Evolutionary conservation across 192 early-diverging fungal species (phyloP).

Genomic region (Coemansia sp.): DNA sequence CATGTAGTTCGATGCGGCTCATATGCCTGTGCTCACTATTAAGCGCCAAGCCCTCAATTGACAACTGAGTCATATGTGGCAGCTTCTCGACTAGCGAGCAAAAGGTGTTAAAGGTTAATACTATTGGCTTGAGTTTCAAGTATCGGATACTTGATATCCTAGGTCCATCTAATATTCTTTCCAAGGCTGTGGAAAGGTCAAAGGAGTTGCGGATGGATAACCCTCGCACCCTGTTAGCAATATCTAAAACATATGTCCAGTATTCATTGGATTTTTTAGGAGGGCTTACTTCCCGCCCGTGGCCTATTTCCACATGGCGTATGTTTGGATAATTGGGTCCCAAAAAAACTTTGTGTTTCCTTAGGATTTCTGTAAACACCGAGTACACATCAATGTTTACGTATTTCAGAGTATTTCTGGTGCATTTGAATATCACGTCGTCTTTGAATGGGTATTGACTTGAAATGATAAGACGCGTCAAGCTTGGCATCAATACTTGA

Average conservation of each 20-base stretch:
- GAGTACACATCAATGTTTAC: too few species aligned
- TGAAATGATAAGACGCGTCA: not conserved
- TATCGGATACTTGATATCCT: not conserved
- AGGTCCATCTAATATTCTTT: not conserved
- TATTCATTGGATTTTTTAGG: not conserved
- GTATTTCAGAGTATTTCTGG: not conserved
- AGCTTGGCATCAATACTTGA: not conserved
- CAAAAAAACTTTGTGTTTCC: not conserved
- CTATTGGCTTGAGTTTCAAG: not conserved
- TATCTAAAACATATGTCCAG: not conserved
- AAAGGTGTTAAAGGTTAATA: not conserved
- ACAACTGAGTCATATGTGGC: not conserved
- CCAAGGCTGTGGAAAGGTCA: not conserved
- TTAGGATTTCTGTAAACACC: too few species aligned
- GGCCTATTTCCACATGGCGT: not conserved
- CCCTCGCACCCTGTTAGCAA: not conserved
- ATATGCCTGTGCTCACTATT: not conserved
- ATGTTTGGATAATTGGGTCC: not conserved
- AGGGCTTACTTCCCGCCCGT: not conserved
- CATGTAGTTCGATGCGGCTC: not conserved
- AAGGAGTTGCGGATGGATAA: not conserved
- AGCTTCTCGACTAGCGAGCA: not conserved
- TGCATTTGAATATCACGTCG: not conserved
- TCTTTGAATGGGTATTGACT: not conserved
- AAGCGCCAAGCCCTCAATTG: not conserved